phyloP scores from a whole-genome alignment of 805 yeast species.

The Suhomyces sp. region DNA sequence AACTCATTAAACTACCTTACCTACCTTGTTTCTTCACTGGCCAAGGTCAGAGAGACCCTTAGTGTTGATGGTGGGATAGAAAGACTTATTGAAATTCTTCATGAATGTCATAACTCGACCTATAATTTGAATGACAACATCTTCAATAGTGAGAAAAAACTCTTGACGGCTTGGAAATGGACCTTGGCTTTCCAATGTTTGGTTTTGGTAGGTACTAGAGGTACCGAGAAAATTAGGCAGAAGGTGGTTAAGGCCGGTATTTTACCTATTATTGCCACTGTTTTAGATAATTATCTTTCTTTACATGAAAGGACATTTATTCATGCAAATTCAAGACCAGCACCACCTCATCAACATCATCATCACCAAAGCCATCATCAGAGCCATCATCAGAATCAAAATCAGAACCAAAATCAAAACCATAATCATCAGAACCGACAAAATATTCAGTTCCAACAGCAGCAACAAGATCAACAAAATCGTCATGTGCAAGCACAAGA shows the following conservation, averaged over 20 bases:
- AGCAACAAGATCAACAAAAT: constrained; percentile 5
- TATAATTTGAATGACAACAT: constrained; percentile 28
- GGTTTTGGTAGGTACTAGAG: constrained; percentile 88
- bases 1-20: constrained; percentile 90
- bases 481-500: background rate
- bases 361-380: constrained; percentile 7
- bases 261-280: constrained; percentile 86
- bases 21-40: constrained; percentile 78
- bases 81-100: constrained; percentile 77
- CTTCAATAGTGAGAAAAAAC: constrained; percentile 39
- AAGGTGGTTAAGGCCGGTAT: constrained; percentile 90
- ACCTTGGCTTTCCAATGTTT: constrained; percentile 89
- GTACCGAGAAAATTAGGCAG: constrained; percentile 80
- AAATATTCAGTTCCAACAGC: background rate
- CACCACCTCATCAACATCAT: constrained; percentile 4
- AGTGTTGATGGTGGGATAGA: constrained; percentile 90
- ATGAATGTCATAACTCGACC: constrained; percentile 61
- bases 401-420: too few species aligned
- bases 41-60: constrained; percentile 87
- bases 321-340: constrained; percentile 25
- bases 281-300: constrained; percentile 77
- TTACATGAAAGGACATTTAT: constrained; percentile 39
- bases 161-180: constrained; percentile 95
- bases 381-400: constrained; percentile 9
- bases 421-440: constrained; percentile 18